Conservation (phyloP, 2,329 filamentous ascomycete species). For the Calonectria pteridis region DNA sequence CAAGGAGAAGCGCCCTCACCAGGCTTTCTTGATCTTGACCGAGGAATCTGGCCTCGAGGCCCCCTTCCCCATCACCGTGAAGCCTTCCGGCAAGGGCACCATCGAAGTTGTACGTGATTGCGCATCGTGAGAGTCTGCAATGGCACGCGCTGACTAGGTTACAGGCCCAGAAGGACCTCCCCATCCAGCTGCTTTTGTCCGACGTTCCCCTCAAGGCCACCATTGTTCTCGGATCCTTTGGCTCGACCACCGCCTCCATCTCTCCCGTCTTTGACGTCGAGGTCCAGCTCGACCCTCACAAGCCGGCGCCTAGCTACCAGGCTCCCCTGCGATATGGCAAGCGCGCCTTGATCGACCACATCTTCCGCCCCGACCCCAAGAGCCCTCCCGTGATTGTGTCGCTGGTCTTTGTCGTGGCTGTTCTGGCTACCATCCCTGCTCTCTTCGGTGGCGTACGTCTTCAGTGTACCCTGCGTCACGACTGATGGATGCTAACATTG, state of each 20-base stretch:
- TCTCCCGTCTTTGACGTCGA: slow-evolving; percentile 79
- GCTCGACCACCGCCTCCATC: slow-evolving; percentile 76
- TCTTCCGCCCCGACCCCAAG: slow-evolving; percentile 83
- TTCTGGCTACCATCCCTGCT: slow-evolving; percentile 79
- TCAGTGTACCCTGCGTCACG: neutral
- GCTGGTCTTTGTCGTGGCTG: slow-evolving; percentile 79
- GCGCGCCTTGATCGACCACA: slow-evolving; percentile 88
- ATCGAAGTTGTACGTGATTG: slow-evolving; percentile 79
- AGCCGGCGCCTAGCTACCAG: slow-evolving; percentile 71
- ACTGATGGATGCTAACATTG: slow-evolving; percentile 35
- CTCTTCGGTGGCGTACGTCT: slow-evolving; percentile 76
- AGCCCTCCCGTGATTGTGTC: slow-evolving; percentile 87
- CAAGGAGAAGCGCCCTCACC: slow-evolving; percentile 87
- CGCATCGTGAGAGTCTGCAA: neutral
- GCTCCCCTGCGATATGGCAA: slow-evolving; percentile 86
- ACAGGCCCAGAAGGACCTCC: slow-evolving; percentile 90
- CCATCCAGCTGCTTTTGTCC: slow-evolving; percentile 80
- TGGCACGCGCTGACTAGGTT: slow-evolving; percentile 42
- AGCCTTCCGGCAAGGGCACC: slow-evolving; percentile 88
- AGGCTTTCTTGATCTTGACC: slow-evolving; percentile 88
- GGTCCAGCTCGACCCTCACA: slow-evolving; percentile 72
- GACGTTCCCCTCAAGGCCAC: slow-evolving; percentile 80
- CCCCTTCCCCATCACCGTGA: slow-evolving; percentile 85
- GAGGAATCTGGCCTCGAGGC: slow-evolving; percentile 86
- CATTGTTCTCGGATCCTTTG: slow-evolving; percentile 89